Percentiles rank a stretch among this genome's conserved stretches.
These are phyloP conservation scores for Camellia japonica DNA, from an alignment of 148 eudicot species.

Conservation along the genomic window DNA sequence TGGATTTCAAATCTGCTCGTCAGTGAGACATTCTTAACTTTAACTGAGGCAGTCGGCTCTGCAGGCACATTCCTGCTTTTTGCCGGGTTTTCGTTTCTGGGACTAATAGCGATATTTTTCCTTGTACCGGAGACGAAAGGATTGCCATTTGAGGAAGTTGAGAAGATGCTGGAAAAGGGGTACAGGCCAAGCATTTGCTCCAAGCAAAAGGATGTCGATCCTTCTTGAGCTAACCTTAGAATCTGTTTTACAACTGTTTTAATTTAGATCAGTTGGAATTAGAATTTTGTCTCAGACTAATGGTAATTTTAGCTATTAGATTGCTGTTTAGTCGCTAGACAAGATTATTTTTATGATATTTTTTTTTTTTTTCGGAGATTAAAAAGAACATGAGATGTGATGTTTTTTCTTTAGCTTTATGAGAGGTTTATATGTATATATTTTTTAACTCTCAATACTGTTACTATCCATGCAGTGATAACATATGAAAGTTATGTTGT, in stretches of 20 bases:
- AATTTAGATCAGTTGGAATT: background rate
- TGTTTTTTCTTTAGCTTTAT: no score
- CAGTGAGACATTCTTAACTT: slow-evolving; percentile 65
- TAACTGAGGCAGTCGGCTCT: slow-evolving; percentile 56
- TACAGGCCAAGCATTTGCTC: slow-evolving; percentile 44
- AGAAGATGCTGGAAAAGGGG: slow-evolving; percentile 75
- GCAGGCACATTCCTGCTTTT: slow-evolving; percentile 69
- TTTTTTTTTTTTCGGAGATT: background rate
- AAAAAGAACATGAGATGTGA: no score
- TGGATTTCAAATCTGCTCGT: slow-evolving; percentile 74
- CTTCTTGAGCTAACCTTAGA: background rate
- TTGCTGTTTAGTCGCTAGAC: background rate
- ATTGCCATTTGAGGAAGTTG: slow-evolving; percentile 67
- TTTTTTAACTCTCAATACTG: no score
- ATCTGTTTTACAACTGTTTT: background rate
- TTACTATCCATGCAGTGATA: no score
- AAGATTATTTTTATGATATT: background rate
- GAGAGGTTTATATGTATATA: no score
- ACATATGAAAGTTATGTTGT: no score
- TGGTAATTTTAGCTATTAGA: background rate
- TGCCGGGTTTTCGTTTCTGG: slow-evolving; percentile 44
- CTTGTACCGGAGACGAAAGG: slow-evolving; percentile 87
- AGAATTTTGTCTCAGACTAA: background rate
- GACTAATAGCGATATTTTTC: slow-evolving; percentile 52
- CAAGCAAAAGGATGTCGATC: slow-evolving; percentile 17